Evolutionary conservation across 1,284 basidiomycete genomes (phyloP), one percentile per base, ranked within the genome.

Genomic region (Austropuccinia psidii): DNA sequence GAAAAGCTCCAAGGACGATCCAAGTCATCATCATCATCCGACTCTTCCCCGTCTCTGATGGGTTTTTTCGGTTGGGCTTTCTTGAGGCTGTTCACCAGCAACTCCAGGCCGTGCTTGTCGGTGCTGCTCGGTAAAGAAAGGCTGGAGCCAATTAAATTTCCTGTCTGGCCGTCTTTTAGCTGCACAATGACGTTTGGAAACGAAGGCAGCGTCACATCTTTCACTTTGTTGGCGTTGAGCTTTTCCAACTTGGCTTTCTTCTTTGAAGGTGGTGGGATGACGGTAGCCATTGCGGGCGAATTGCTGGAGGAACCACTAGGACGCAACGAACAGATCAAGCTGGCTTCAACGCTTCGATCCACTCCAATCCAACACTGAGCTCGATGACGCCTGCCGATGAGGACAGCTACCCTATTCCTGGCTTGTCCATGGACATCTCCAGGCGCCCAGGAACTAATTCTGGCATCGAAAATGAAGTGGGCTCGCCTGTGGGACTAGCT

Each of bases 61-160:
- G 13, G 65, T 61, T 49, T 35, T 73, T 54, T 64, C 37, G 33
- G 58, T 7, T 17, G 70, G 24, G 81, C 84, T 27, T 86, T 86
- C 61, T 86, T 86, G 11, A 96, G 82, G 80, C 88, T 90, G 82
- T 97, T 97, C 54, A 93, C 87, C 17, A 96, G 84, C 74, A 87
- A 84, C 81, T 96, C 90, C 39, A 96, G 83, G 11, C 87, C 89
- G 78, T 93, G 90, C 73, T 91, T 84, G n/a, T 87, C 86, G 8
- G 93, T 86, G 82, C 93, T 89, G 31, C 92, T 90, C 11, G 92
- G 92, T 58, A 96, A 82, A 80, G 87, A 92, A 77, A 96, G 87
- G 0, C 90, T 87, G 61, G 93, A 91, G 31, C 92, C 92, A 27
- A 96, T 84, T 15, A 87, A 83, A 75, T 84, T 83, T 0, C 89